Evolutionary conservation across 257 asterid genomes (phyloP).

Genomic region (Plantago elongata): DNA sequence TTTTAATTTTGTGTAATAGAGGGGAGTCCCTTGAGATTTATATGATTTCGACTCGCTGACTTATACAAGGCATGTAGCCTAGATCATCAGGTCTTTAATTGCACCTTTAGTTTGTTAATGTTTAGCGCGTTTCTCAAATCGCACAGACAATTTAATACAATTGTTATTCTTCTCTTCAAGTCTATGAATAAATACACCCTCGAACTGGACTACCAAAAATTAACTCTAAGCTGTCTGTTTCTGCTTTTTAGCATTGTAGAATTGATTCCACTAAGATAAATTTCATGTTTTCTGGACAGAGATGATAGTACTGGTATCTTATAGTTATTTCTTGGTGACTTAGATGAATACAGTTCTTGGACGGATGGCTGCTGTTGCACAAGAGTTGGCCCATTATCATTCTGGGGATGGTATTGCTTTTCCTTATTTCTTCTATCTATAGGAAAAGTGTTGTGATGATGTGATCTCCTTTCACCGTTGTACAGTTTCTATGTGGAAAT

Average conservation of each 20-base stretch:
- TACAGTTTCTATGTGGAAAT: constrained; percentile 14
- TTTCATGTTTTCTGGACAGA: constrained; percentile 16
- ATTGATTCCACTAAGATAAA: constrained; percentile 11
- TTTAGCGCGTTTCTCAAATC: constrained; percentile 3
- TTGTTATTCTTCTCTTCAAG: constrained; percentile 12
- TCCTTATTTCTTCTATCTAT: constrained; percentile 17
- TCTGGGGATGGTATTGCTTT: constrained; percentile 81
- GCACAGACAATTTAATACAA: not conserved
- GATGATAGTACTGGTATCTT: constrained; percentile 2
- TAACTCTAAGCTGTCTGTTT: not conserved
- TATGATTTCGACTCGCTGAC: too few relatives aligned
- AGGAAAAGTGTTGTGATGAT: constrained; percentile 2
- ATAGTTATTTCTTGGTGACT: constrained; percentile 11
- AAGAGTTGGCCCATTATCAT: constrained; percentile 90
- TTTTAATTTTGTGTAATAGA: too few relatives aligned
- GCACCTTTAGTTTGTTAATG: constrained; percentile 4
- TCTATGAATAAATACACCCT: not conserved
- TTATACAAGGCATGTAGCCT: not conserved
- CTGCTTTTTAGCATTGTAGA: constrained; percentile 8
- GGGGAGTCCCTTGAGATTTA: too few relatives aligned
- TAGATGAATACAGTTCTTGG: constrained; percentile 94
- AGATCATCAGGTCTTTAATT: constrained; percentile 1
- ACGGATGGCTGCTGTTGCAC: constrained; percentile 84
- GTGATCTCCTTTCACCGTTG: constrained; percentile 1
- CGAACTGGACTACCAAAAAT: constrained; percentile 8